Percentiles rank a stretch among this genome's conserved stretches.
phyloP scores from a whole-genome alignment of 352 stramenopile species.

The Pythium aquatile region DNA sequence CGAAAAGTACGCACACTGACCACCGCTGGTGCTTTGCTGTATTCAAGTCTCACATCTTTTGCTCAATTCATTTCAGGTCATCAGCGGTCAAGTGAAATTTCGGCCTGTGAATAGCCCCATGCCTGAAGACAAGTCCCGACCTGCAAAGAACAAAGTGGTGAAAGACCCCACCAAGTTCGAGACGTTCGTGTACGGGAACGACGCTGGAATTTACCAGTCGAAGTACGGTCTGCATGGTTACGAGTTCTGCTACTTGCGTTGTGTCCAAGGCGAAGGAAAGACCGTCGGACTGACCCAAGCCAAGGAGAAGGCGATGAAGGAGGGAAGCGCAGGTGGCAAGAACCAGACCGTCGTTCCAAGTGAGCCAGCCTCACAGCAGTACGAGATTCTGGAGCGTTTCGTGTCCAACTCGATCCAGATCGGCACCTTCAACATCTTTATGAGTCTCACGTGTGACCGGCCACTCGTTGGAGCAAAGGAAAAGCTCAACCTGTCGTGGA shows the following conservation, averaged over 20 bases:
- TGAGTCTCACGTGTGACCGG: slow-evolving; percentile 54
- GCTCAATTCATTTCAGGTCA: slow-evolving; percentile 25
- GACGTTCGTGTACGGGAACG: slow-evolving; percentile 50
- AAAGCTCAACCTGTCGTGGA: slow-evolving; percentile 49
- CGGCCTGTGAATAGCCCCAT: slow-evolving; percentile 45
- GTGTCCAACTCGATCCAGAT: slow-evolving; percentile 52
- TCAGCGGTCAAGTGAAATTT: slow-evolving; percentile 51
- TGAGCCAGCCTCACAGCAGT: slow-evolving; percentile 21
- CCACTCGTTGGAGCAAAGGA: slow-evolving; percentile 43
- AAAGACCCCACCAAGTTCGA: slow-evolving; percentile 28
- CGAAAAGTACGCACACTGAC: slow-evolving; percentile 31
- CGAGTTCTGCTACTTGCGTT: slow-evolving; percentile 58
- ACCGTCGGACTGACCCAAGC: slow-evolving; percentile 25
- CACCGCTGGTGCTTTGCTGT: background rate
- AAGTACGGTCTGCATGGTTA: slow-evolving; percentile 63
- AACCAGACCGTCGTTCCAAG: slow-evolving; percentile 23
- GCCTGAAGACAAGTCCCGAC: background rate
- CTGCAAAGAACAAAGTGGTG: no score
- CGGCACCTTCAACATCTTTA: slow-evolving; percentile 64
- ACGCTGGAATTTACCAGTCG: slow-evolving; percentile 55
- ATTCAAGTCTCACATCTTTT: slow-evolving; percentile 9
- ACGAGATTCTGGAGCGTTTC: slow-evolving; percentile 51
- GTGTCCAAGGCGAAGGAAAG: slow-evolving; percentile 32
- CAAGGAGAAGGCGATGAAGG: slow-evolving; percentile 25
- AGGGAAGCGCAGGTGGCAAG: slow-evolving; percentile 4